These are phyloP conservation scores for Zoysia matrella DNA, from an alignment of 202 grass and related monocot genomes.

Conservation along the genomic window DNA sequence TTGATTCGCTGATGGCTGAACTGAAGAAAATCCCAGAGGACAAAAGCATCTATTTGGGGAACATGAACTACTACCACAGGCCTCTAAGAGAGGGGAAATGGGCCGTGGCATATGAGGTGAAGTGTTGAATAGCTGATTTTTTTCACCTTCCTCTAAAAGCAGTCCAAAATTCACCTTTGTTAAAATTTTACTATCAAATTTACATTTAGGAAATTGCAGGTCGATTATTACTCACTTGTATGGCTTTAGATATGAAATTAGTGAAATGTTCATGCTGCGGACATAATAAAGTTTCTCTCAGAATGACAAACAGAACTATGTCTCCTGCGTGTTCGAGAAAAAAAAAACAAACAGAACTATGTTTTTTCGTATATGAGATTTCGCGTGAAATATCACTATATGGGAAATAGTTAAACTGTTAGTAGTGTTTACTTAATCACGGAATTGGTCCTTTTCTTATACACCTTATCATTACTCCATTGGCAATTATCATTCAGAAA, in stretches of 20 bases:
- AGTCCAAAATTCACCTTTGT: background rate
- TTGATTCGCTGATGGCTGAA: conserved; percentile 77
- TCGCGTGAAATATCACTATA: conserved; percentile 12
- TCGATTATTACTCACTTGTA: background rate
- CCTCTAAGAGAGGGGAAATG: conserved; percentile 87
- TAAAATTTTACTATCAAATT: background rate
- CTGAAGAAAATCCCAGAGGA: conserved; percentile 65
- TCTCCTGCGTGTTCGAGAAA: too few relatives aligned
- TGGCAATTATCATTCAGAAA: background rate
- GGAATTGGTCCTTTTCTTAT: background rate
- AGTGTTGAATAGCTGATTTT: background rate
- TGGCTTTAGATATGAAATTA: background rate
- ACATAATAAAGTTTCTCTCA: background rate
- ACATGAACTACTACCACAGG: conserved; percentile 93
- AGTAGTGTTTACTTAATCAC: background rate
- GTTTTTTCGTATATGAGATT: background rate
- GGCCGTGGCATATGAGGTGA: conserved; percentile 93
- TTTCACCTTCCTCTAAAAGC: background rate
- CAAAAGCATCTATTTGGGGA: conserved; percentile 89
- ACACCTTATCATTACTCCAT: background rate
- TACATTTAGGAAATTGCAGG: conserved; percentile 2
- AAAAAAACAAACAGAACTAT: too few relatives aligned
- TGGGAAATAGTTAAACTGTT: background rate
- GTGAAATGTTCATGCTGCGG: background rate
- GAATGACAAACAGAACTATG: conserved; percentile 20